These are phyloP conservation scores for Incumbomyces lentus DNA, from an alignment of 2,329 filamentous ascomycete genomes.

Conservation along the genomic window DNA sequence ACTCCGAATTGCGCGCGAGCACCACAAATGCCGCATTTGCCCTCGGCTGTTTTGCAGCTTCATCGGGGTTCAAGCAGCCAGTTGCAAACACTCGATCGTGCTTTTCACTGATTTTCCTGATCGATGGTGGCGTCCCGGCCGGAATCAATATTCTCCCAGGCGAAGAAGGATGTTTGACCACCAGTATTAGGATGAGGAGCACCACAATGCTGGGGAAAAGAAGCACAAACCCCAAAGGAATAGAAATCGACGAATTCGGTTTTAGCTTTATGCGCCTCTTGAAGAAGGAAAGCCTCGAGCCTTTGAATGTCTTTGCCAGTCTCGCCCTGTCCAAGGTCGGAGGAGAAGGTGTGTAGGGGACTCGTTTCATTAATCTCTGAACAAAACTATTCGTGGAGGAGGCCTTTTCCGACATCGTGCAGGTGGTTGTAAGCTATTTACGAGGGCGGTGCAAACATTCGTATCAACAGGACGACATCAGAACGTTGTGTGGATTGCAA, in stretches of 20 bases:
- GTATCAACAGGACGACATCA: background rate
- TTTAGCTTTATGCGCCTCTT: slow-evolving; percentile 75
- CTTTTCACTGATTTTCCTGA: slow-evolving; percentile 95
- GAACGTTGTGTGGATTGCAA: background rate
- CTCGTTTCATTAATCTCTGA: slow-evolving; percentile 43
- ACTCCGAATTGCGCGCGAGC: slow-evolving; percentile 86
- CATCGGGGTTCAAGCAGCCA: slow-evolving; percentile 65
- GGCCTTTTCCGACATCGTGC: slow-evolving; percentile 8
- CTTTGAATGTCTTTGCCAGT: slow-evolving; percentile 31
- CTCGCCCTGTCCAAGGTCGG: slow-evolving; percentile 37
- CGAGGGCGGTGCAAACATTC: background rate
- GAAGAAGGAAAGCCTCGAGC: slow-evolving; percentile 62
- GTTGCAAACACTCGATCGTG: slow-evolving; percentile 93
- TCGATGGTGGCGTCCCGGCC: slow-evolving; percentile 74
- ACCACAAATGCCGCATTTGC: slow-evolving; percentile 96
- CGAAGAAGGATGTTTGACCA: slow-evolving; percentile 77
- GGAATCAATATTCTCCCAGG: slow-evolving; percentile 77
- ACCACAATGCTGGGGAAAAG: slow-evolving; percentile 87
- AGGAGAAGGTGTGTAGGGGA: slow-evolving; percentile 37
- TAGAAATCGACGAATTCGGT: slow-evolving; percentile 83
- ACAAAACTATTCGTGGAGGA: slow-evolving; percentile 39
- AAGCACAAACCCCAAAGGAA: slow-evolving; percentile 84
- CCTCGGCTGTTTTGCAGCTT: slow-evolving; percentile 65
- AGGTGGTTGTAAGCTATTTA: too few relatives aligned
- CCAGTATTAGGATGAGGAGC: slow-evolving; percentile 79